Evolutionary conservation across 257 asterid genomes (phyloP).

Genomic region (Nicotiana otophora): DNA sequence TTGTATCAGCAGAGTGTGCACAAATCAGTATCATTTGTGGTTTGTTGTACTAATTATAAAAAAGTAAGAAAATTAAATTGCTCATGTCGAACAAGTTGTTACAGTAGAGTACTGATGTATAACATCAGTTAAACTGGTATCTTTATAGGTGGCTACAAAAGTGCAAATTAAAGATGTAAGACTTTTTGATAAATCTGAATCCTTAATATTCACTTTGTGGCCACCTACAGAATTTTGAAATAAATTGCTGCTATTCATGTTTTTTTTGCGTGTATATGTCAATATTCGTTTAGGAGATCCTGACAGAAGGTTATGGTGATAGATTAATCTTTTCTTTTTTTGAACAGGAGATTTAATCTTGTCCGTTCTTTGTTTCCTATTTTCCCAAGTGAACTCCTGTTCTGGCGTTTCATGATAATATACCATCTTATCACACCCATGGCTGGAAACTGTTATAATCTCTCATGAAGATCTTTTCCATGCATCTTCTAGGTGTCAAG

Average conservation of each 20-base stretch:
- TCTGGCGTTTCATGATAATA: background rate
- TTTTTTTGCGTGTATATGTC: background rate
- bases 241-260: background rate
- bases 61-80: background rate
- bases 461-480: background rate
- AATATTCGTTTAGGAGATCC: background rate
- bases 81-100: background rate
- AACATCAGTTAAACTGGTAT: background rate
- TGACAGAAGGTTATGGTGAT: too few relatives aligned
- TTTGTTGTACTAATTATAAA: too few relatives aligned
- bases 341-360: too few relatives aligned
- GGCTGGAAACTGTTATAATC: background rate
- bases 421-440: background rate
- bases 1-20: background rate
- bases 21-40: background rate
- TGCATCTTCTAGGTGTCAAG: background rate
- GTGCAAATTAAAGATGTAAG: background rate
- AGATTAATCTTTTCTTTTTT: too few relatives aligned
- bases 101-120: background rate
- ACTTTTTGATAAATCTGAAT: background rate
- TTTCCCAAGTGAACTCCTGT: background rate
- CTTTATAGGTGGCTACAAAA: background rate
- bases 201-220: background rate
- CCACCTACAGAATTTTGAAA: background rate
- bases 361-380: background rate